phyloP scores from a whole-genome alignment of 164 flowering plant genomes.

The Tinospora cordifolia region DNA sequence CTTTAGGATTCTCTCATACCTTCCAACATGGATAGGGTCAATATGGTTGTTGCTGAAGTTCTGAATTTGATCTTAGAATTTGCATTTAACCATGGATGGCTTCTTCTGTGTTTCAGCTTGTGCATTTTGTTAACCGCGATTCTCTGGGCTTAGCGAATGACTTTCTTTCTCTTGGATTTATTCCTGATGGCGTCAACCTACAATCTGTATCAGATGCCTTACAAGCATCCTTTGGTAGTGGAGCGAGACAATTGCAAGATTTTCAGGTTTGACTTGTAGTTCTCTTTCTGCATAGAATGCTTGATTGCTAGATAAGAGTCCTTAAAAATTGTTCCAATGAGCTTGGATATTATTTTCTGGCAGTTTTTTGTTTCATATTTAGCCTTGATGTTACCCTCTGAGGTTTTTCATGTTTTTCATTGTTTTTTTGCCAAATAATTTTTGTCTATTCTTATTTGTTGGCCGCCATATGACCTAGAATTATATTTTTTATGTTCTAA shows the following conservation, averaged over 20 bases:
- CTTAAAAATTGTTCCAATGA: neutral
- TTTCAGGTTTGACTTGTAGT: slow-evolving; percentile 58
- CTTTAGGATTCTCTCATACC: neutral
- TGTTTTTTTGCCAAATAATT: neutral
- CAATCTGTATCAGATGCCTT: slow-evolving; percentile 68
- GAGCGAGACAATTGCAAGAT: slow-evolving; percentile 59
- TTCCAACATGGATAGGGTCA: neutral
- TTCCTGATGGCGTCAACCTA: slow-evolving; percentile 76
- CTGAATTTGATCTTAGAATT: neutral
- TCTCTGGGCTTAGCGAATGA: slow-evolving; percentile 92
- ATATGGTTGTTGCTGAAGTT: neutral
- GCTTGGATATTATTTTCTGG: neutral
- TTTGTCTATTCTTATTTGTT: neutral
- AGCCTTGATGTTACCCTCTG: neutral
- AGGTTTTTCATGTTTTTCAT: slow-evolving; percentile 1
- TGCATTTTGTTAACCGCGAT: slow-evolving; percentile 95
- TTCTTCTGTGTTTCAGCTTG: slow-evolving; percentile 64
- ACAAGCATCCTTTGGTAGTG: slow-evolving; percentile 62
- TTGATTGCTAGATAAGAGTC: neutral
- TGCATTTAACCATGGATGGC: slow-evolving; percentile 13
- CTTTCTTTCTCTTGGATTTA: slow-evolving; percentile 91
- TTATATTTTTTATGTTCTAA: neutral
- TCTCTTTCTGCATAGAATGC: neutral
- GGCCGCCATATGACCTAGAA: neutral
- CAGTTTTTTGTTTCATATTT: neutral